phyloP scores from a whole-genome alignment of 768 basidiomycete genomes.

The Tricholoma terreum region DNA sequence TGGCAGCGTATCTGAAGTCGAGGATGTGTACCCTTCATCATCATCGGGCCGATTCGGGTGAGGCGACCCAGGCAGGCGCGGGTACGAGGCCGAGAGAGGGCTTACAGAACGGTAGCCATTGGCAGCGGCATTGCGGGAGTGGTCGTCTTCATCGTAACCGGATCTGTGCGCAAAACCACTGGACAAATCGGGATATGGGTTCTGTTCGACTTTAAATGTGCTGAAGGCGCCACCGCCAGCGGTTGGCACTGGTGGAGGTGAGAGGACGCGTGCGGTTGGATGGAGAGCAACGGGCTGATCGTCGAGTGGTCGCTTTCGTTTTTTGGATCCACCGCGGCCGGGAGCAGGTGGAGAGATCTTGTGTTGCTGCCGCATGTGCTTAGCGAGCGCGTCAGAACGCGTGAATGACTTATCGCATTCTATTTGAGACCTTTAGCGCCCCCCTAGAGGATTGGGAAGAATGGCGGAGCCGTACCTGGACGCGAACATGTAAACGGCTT shows the following conservation, averaged over 20 bases:
- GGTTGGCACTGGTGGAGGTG: conserved; percentile 20
- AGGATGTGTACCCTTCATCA: conserved; percentile 35
- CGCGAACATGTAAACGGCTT: conserved; percentile 81
- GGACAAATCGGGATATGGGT: conserved; percentile 37
- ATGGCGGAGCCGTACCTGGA: neutral
- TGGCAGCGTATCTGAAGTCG: conserved; percentile 49
- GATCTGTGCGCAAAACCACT: conserved; percentile 21
- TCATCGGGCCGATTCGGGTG: conserved; percentile 25
- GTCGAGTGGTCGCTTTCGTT: conserved; percentile 60
- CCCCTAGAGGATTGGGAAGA: neutral
- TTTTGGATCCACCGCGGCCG: conserved; percentile 64
- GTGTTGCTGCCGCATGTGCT: conserved; percentile 90
- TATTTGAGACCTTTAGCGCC: conserved; percentile 24
- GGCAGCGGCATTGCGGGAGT: neutral
- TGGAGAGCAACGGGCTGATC: conserved; percentile 27
- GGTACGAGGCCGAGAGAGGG: conserved; percentile 10
- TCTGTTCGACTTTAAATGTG: conserved; percentile 65
- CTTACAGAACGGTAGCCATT: conserved; percentile 21
- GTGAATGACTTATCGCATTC: conserved; percentile 96
- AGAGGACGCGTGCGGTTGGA: conserved; percentile 20
- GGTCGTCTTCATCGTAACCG: conserved; percentile 18
- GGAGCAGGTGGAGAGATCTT: conserved; percentile 73
- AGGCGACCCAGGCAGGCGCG: conserved; percentile 10
- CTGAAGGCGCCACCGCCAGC: conserved; percentile 39
- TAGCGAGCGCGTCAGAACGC: conserved; percentile 88